These are phyloP conservation scores for Ogataea degrootiae DNA, from an alignment of 805 yeast species.

Conservation along the genomic window DNA sequence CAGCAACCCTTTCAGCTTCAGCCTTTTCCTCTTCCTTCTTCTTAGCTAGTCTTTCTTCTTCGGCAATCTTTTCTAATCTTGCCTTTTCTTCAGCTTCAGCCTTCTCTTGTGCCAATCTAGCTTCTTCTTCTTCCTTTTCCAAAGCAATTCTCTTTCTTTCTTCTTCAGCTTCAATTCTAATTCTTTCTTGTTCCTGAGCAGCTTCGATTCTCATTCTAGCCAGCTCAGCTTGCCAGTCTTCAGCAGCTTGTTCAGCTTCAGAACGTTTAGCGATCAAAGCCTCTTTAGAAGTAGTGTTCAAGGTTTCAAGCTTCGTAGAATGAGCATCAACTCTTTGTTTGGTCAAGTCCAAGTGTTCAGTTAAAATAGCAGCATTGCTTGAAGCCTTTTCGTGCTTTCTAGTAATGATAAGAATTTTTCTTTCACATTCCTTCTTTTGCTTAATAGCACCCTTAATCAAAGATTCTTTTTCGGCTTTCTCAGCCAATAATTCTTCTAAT, in stretches of 20 bases:
- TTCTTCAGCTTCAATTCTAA: conserved; percentile 35
- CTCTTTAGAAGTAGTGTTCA: conserved; percentile 35
- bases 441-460: conserved; percentile 21
- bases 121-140: conserved; percentile 25
- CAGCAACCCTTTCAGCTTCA: conserved; percentile 21
- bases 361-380: conserved; percentile 34
- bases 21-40: conserved; percentile 26
- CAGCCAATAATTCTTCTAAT: conserved; percentile 38
- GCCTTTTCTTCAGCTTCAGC: conserved; percentile 28
- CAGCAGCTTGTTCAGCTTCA: conserved; percentile 37
- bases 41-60: conserved; percentile 17
- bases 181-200: conserved; percentile 29
- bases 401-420: conserved; percentile 29
- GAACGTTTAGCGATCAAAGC: conserved; percentile 32
- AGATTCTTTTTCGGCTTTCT: conserved; percentile 36
- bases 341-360: conserved; percentile 41
- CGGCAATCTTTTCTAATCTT: conserved; percentile 24
- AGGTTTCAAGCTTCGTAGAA: conserved; percentile 36
- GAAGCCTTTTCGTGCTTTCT: conserved; percentile 34
- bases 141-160: conserved; percentile 26
- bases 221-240: conserved; percentile 43
- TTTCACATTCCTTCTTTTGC: conserved; percentile 38
- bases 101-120: conserved; percentile 21
- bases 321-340: conserved; percentile 40
- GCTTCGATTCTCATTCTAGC: conserved; percentile 35